Evolutionary conservation across 768 basidiomycete species (phyloP).

Genomic region (Rossbeevera mucosa): DNA sequence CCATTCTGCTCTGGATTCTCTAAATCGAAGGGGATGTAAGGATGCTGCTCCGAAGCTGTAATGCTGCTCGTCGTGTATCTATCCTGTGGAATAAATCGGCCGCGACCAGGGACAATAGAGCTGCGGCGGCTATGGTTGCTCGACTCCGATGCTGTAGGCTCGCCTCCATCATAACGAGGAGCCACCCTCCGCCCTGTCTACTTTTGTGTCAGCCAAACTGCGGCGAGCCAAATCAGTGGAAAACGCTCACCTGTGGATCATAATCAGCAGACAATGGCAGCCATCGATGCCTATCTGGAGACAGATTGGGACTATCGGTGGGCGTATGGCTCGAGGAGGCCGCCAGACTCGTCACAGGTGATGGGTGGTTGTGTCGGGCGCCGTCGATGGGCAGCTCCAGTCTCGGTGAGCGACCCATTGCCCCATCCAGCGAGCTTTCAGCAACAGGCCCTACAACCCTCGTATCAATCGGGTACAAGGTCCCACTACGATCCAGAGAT

Average conservation of each 20-base stretch:
- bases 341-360: constrained; percentile 19
- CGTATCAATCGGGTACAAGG: not conserved
- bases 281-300: constrained; percentile 19
- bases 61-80: constrained; percentile 18
- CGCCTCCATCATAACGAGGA: constrained; percentile 13
- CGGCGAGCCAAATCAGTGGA: not conserved
- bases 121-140: constrained; percentile 3
- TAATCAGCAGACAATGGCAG: constrained; percentile 7
- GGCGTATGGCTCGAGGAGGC: constrained; percentile 5
- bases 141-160: constrained; percentile 1
- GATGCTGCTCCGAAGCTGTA: constrained; percentile 34
- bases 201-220: constrained; percentile 15
- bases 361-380: constrained; percentile 17
- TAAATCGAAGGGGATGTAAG: constrained; percentile 56
- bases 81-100: constrained; percentile 22
- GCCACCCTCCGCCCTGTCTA: constrained; percentile 18
- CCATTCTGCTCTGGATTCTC: constrained; percentile 52
- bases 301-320: constrained; percentile 13
- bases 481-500: not conserved
- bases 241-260: constrained; percentile 12
- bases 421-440: not conserved
- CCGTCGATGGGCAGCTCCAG: not conserved
- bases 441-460: not conserved
- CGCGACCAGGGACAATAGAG: constrained; percentile 11
- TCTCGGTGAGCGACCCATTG: constrained; percentile 9